Base-by-base conservation (phyloP, 139 green algal genomes). In the Chlamydomonas schloesseri region DNA sequence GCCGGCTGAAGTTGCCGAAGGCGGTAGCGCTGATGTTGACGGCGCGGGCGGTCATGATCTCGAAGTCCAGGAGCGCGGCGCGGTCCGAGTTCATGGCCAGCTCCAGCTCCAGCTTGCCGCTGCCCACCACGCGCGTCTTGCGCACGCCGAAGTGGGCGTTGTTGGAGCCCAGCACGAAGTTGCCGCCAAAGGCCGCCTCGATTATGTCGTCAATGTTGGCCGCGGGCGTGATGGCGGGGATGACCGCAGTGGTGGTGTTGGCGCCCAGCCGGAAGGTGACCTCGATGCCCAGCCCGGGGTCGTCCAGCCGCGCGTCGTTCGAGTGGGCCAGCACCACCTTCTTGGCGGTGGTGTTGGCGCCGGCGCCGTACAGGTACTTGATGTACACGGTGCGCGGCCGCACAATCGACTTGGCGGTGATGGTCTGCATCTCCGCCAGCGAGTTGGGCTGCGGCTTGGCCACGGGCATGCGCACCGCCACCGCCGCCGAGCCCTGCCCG, bases 321-420 rank as follows among this genome's bases (percentile, higher is more conserved):
- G 3, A 0, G 1, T 57, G 26, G 11, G 55, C 31, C 23, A 79
- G 34, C 21, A 14, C 37, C 34, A 87, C 24, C 3, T 0, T 29
- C n/a, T 58, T 65, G 18, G 33, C 53, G 28, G 55, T 71, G 14
- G 69, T 64, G 33, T n/a, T 60, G 24, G 55, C 69, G 33, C 69
- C 69, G 36, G 81, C 81, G 50, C 69, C 81, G 55, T 87, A 79
- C 50, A 80, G 28, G 70, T 80, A 87, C 53, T 87, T 79, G 55
- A 87, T 28, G 68, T 26, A 21, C 34, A 87, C 8, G 15, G 24
- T 28, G 28, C 55, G 68, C 0, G 26, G 26, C 0, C 20, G 17
- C 10, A 71, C 9, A 31, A n/a, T 14, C 2, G 81, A 46, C 15
- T 11, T 65, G 28, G 62, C 36, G 9, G 24, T 18, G 14, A 87